Evolutionary conservation across 352 stramenopile genomes (phyloP), one percentile per base, ranked within the genome.

Genomic region (Hyaloperonospora arabidopsidis): DNA sequence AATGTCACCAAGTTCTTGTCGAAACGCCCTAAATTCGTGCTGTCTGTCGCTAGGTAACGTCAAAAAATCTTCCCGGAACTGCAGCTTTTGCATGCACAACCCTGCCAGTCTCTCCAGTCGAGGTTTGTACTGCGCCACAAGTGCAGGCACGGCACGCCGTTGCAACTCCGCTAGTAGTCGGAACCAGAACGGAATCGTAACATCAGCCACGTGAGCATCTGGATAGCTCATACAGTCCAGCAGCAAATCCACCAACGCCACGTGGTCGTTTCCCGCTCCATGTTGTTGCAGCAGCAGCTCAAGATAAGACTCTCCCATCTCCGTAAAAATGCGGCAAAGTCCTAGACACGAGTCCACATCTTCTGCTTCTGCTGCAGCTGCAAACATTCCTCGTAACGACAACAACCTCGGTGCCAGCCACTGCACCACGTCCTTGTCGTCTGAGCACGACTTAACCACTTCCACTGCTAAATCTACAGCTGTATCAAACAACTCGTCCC

Each of bases 271-370:
- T 1, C 73, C 67, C 36, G 25, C 25, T 43, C 35, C 54, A 19
- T 63, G 19, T 22, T 63, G 44, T 40, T 59, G 57, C n/a, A 95
- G 34, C 8, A 96, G 61, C 46, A 95, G 45, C 29, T 83, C 63
- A 45, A 96, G 68, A 63, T 93, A 95, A 13, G 76, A 76, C 45
- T 97, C 88, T 10, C 75, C 81, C 67, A 95, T 89, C 55, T 97
- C 88, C 0, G 88, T 95, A 53, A 97, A 97, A 39, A 97, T 77
- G 13, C 87, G 74, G 53, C 84, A 93, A 5, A 97, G 68, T 0
- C 82, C 84, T 12, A 87, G 48, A 47, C 76, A 90, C 44, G 76
- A 66, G 54, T 95, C 85, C 19, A 75, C 76, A 45, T 95, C 71
- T 47, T 95, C 84, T 0, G 73, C 67, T 17, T 64, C 43, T 2